Evolutionary conservation across 1,284 basidiomycete species (phyloP).

Genomic region (Cystobasidiaceae sp.): DNA sequence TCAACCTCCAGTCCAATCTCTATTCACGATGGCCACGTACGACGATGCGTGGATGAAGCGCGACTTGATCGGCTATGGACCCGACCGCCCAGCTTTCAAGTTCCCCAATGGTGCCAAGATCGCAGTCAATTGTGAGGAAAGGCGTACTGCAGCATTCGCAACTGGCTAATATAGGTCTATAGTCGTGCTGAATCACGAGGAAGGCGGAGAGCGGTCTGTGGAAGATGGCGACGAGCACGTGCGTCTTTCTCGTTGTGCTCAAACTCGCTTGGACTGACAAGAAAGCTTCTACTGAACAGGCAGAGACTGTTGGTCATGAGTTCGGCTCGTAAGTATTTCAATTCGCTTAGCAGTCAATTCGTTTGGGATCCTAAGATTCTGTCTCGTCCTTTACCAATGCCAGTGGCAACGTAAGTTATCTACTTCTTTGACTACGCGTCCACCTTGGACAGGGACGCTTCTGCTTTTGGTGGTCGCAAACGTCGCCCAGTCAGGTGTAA

Average conservation of each 20-base stretch:
- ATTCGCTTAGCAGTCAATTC: neutral
- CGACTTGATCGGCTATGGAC: conserved; percentile 41
- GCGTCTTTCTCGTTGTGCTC: conserved; percentile 16
- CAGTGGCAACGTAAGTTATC: neutral
- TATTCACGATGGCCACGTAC: neutral
- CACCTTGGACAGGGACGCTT: no score
- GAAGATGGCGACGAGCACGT: conserved; percentile 44
- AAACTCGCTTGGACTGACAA: neutral
- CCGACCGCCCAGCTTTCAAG: conserved; percentile 41
- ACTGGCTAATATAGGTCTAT: neutral
- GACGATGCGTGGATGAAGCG: conserved; percentile 35
- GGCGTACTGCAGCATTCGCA: neutral
- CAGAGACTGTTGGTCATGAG: conserved; percentile 43
- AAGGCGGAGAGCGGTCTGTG: conserved; percentile 43
- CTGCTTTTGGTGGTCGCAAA: no score
- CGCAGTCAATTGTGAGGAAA: conserved; percentile 41
- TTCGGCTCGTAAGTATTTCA: conserved; percentile 36
- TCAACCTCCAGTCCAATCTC: neutral
- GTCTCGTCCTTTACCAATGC: neutral
- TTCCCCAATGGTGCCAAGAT: conserved; percentile 44
- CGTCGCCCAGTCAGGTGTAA: neutral
- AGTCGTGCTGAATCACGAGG: conserved; percentile 32
- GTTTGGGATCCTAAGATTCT: neutral
- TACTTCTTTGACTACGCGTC: no score
- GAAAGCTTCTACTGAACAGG: conserved; percentile 15